These are phyloP conservation scores for Pilasporangium apinafurcum DNA, from an alignment of 352 stramenopile species.

Conservation along the genomic window DNA sequence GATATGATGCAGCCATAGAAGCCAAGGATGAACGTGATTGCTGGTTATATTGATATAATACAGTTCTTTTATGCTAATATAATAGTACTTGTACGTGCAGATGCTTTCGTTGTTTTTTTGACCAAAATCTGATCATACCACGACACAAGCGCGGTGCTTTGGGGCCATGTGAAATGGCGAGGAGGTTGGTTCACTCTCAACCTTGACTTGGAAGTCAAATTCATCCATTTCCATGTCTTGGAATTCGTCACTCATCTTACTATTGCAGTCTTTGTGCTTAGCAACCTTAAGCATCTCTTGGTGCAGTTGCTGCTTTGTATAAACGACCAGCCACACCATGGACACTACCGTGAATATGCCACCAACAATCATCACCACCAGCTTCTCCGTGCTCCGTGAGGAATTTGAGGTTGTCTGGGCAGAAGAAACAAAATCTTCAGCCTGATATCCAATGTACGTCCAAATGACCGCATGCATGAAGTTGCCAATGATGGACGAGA, in stretches of 20 bases:
- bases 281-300: constrained; percentile 26
- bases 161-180: not conserved
- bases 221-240: not conserved
- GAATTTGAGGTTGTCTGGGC: constrained; percentile 6
- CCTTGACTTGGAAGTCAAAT: not conserved
- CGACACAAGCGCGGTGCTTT: not conserved
- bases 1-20: too few species aligned
- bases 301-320: constrained; percentile 37
- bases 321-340: constrained; percentile 46
- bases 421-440: constrained; percentile 29
- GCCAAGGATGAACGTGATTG: too few species aligned
- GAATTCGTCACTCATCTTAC: not conserved
- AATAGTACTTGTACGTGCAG: not conserved
- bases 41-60: too few species aligned
- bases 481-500: constrained; percentile 49
- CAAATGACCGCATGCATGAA: constrained; percentile 52
- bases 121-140: not conserved
- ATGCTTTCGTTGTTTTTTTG: not conserved
- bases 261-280: constrained; percentile 7
- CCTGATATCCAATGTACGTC: constrained; percentile 58
- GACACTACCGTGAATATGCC: constrained; percentile 27
- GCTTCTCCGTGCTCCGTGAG: constrained; percentile 4
- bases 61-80: too few species aligned
- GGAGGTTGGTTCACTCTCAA: not conserved
- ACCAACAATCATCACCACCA: constrained; percentile 18